A percentile compares a stretch with the other conserved stretches of the same genome.
Evolutionary conservation across 371 early-diverging fungal genomes (phyloP).

Genomic region (Syncephalastrum racemosum): DNA sequence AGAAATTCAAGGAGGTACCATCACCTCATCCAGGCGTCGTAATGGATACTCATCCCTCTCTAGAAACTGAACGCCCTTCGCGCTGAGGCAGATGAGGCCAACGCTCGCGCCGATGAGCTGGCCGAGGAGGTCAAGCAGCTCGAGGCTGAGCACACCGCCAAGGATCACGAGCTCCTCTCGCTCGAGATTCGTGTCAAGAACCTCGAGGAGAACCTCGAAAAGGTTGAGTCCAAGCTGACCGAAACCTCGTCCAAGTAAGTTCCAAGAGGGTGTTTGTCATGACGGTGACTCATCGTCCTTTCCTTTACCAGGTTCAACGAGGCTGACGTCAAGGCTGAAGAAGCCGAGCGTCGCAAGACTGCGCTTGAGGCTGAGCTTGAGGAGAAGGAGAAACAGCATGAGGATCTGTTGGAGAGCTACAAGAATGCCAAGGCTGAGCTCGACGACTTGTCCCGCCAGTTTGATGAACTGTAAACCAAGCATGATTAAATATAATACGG

Average conservation of each 20-base stretch:
- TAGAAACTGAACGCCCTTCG: conserved; percentile 74
- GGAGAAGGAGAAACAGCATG: conserved; percentile 63
- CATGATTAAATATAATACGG: too few relatives aligned
- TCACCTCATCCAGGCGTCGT: not conserved
- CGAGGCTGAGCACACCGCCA: conserved; percentile 60
- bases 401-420: conserved; percentile 65
- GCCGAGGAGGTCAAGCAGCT: conserved; percentile 66
- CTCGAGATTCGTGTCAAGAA: conserved; percentile 65
- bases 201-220: conserved; percentile 67
- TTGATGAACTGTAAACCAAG: conserved; percentile 66
- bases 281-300: not conserved
- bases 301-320: conserved; percentile 56
- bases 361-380: conserved; percentile 64
- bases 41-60: not conserved
- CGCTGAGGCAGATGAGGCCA: conserved; percentile 69
- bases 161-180: conserved; percentile 78
- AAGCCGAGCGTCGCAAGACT: conserved; percentile 66
- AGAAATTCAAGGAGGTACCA: conserved; percentile 56
- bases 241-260: conserved; percentile 66
- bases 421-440: conserved; percentile 66
- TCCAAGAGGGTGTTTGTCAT: not conserved
- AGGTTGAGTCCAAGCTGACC: conserved; percentile 58
- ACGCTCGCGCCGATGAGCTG: conserved; percentile 66
- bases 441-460: conserved; percentile 70
- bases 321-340: conserved; percentile 76